Conservation (phyloP, 2,329 filamentous ascomycete species). For the Dactylellina leptospora region DNA sequence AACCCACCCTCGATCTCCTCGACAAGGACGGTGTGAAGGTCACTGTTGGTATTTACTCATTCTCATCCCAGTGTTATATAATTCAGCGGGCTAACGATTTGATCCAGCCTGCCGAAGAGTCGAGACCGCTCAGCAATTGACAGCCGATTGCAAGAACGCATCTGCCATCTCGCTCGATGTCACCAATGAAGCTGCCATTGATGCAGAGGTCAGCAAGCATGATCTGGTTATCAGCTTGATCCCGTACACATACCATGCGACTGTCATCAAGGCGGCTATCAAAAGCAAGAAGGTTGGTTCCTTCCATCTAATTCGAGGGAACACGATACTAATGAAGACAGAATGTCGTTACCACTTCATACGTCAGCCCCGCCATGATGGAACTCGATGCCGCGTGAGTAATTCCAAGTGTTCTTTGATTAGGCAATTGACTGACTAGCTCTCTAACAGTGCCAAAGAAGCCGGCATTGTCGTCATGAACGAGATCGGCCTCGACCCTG, state of each 20-base stretch:
- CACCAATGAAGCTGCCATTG: slow-evolving; percentile 76
- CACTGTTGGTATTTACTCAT: slow-evolving; percentile 65
- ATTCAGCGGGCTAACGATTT: not conserved
- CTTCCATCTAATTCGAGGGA: too few species aligned
- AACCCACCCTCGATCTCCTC: slow-evolving; percentile 69
- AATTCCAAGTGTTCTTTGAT: not conserved
- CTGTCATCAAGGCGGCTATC: slow-evolving; percentile 93
- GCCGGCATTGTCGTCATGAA: slow-evolving; percentile 98
- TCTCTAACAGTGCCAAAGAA: slow-evolving; percentile 72
- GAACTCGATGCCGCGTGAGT: slow-evolving; percentile 73
- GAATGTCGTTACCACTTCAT: slow-evolving; percentile 93
- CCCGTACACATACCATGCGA: slow-evolving; percentile 87
- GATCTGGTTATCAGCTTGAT: slow-evolving; percentile 84
- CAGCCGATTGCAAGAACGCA: slow-evolving; percentile 75
- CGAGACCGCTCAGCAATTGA: slow-evolving; percentile 77
- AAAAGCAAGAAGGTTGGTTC: slow-evolving; percentile 83
- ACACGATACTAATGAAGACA: slow-evolving; percentile 1
- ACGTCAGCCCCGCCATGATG: slow-evolving; percentile 90
- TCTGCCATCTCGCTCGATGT: slow-evolving; percentile 85
- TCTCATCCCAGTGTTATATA: not conserved
- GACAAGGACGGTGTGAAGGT: slow-evolving; percentile 68
- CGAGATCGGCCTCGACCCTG: slow-evolving; percentile 84
- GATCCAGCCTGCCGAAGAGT: slow-evolving; percentile 81
- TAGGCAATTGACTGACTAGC: not conserved
- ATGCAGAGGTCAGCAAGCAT: slow-evolving; percentile 79